Evolutionary conservation across 2,329 filamentous ascomycete genomes (phyloP).

Genomic region (Trichoderma harzianum): DNA sequence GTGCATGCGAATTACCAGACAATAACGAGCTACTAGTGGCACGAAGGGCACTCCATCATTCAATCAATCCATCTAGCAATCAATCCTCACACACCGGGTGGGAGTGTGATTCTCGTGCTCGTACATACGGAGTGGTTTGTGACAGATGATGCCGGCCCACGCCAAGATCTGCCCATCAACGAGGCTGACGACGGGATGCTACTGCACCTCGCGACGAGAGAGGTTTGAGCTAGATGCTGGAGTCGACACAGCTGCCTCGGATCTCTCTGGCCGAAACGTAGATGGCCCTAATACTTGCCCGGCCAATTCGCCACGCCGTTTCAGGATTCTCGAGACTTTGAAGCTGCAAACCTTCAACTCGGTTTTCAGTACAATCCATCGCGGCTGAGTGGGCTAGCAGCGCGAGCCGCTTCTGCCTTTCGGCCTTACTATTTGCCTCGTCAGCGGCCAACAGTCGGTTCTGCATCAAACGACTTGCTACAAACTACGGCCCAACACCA

Average conservation of each 20-base stretch:
- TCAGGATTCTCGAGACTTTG: neutral
- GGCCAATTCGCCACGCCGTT: neutral
- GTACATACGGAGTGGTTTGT: neutral
- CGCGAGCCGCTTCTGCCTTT: neutral
- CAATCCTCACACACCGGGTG: neutral
- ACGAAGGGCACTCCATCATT: neutral
- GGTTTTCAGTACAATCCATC: neutral
- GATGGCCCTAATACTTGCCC: neutral
- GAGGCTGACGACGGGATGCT: constrained; percentile 17
- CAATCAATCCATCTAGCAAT: neutral
- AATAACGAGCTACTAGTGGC: neutral
- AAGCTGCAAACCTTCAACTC: neutral
- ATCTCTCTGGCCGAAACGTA: constrained; percentile 10
- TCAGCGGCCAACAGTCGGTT: neutral
- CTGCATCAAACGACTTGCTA: neutral
- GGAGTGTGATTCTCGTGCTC: neutral
- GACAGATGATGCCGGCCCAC: constrained; percentile 3
- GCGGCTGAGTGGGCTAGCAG: neutral
- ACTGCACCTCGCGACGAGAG: constrained; percentile 12
- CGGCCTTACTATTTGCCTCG: constrained; percentile 10
- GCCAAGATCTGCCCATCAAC: constrained; percentile 12
- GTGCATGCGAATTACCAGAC: neutral
- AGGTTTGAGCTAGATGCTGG: constrained; percentile 12
- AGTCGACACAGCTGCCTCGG: constrained; percentile 7
- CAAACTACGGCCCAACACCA: neutral